Conservation (phyloP, 495 filamentous ascomycete genomes). For the Pyrenopolyporus hunteri region DNA sequence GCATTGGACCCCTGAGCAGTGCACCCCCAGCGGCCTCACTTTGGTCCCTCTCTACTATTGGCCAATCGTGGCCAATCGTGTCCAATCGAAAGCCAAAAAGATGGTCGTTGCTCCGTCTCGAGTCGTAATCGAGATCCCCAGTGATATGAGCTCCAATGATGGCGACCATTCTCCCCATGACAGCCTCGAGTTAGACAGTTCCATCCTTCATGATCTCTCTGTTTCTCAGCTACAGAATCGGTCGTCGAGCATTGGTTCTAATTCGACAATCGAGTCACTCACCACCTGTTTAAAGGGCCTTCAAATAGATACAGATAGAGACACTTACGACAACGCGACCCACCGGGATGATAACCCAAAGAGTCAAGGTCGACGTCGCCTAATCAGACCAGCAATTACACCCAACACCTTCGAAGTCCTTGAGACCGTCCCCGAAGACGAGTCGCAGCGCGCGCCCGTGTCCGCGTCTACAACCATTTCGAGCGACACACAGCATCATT, state of each 20-base stretch:
- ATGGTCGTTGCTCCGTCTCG: constrained; percentile 32
- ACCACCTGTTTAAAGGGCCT: constrained; percentile 40
- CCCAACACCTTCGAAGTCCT: constrained; percentile 41
- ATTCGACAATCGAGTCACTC: constrained; percentile 39
- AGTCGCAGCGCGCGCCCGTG: constrained; percentile 14
- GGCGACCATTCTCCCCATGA: constrained; percentile 22
- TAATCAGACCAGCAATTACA: constrained; percentile 36
- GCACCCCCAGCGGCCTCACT: constrained; percentile 30
- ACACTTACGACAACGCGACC: neutral
- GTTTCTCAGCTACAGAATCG: constrained; percentile 44
- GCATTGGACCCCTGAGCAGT: constrained; percentile 34
- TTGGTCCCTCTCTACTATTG: constrained; percentile 18
- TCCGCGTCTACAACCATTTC: constrained; percentile 11
- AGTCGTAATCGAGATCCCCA: constrained; percentile 32
- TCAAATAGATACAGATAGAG: constrained; percentile 32
- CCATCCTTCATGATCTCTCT: constrained; percentile 44
- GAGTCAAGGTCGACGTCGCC: constrained; percentile 30
- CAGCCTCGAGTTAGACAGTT: constrained; percentile 29
- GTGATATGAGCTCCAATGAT: constrained; percentile 27
- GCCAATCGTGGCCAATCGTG: constrained; percentile 31
- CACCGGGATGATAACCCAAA: constrained; percentile 16
- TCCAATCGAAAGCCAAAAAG: constrained; percentile 22
- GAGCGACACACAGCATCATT: constrained; percentile 10
- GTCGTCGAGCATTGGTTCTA: constrained; percentile 10
- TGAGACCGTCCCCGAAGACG: constrained; percentile 36